Conservation (phyloP, 2,329 filamentous ascomycete species). For the Zasmidium cellare region DNA sequence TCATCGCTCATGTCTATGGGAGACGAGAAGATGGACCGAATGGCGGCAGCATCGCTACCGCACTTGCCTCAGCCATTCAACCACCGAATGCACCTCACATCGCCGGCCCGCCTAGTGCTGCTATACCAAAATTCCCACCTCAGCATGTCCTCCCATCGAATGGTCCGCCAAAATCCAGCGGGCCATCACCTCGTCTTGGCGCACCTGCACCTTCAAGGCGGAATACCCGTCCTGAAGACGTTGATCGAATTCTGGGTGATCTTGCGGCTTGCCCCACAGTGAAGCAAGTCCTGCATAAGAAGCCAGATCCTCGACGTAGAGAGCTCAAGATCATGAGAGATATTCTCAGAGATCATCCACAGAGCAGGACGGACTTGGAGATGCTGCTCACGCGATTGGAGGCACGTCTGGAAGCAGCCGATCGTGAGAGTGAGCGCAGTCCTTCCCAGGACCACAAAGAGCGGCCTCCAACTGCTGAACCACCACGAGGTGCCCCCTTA, state of each 20-base stretch:
- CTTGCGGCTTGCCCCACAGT: not conserved
- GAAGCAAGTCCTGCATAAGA: not conserved
- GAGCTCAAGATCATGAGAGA: not conserved
- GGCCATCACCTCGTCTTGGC: not conserved
- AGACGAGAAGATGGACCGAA: not conserved
- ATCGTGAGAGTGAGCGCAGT: not conserved
- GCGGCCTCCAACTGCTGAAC: not conserved
- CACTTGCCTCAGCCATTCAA: not conserved
- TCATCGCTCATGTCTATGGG: not conserved
- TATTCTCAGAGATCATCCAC: not conserved
- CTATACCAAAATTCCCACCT: not conserved
- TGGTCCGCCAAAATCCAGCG: not conserved
- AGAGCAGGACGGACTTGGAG: not conserved
- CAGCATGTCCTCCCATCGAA: not conserved
- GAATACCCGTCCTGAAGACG: not conserved
- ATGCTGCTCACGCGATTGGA: not conserved
- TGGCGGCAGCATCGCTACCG: not conserved
- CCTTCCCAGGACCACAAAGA: not conserved
- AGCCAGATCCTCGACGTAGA: not conserved
- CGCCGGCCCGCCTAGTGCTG: not conserved
- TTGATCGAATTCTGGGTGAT: not conserved
- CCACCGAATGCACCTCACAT: not conserved
- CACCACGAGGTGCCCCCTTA: not conserved
- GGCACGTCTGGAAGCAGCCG: not conserved
- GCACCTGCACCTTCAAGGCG: not conserved